A percentile compares a stretch with the other conserved stretches of the same genome.
Conservation (phyloP, 345 rosid species). For the Boechera stricta region DNA sequence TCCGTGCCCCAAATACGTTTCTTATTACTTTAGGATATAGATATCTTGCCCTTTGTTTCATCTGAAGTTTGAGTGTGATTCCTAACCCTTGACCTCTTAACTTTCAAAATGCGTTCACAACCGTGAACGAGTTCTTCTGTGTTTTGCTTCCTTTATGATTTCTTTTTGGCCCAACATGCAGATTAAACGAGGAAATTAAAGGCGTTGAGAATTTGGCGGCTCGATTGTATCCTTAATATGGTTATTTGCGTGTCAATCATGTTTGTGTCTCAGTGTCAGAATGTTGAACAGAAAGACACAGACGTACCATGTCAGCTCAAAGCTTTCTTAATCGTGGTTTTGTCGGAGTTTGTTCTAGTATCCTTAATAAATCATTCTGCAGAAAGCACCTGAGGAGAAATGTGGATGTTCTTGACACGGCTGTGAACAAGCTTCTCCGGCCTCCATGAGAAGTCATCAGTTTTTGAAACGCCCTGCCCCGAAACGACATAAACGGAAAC, state of each 20-base stretch:
- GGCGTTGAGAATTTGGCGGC: constrained; percentile 67
- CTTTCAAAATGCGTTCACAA: not conserved
- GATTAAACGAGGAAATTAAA: constrained; percentile 93
- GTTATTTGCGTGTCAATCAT: constrained; percentile 5
- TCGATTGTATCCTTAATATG: constrained; percentile 81
- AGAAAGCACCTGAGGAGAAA: constrained; percentile 83
- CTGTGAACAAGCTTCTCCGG: constrained; percentile 74
- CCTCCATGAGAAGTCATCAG: constrained; percentile 53
- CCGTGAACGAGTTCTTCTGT: not conserved
- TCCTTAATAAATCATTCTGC: constrained; percentile 51
- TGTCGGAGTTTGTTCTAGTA: not conserved
- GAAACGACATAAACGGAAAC: no score
- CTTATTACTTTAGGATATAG: not conserved
- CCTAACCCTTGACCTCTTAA: not conserved
- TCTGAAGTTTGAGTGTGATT: not conserved
- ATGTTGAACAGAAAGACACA: no score
- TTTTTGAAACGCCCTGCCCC: no score
- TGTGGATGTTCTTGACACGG: constrained; percentile 79
- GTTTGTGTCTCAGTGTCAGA: constrained; percentile 18
- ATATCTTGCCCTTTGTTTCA: not conserved
- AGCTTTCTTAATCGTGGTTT: not conserved
- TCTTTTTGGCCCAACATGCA: constrained; percentile 43
- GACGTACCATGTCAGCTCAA: no score
- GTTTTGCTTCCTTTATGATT: not conserved
- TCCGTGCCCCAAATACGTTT: constrained; percentile 1